Evolutionary conservation across 1,139 yeast species (phyloP), one percentile per base, ranked within the genome.

Genomic region (Geotrichum carabidarum): DNA sequence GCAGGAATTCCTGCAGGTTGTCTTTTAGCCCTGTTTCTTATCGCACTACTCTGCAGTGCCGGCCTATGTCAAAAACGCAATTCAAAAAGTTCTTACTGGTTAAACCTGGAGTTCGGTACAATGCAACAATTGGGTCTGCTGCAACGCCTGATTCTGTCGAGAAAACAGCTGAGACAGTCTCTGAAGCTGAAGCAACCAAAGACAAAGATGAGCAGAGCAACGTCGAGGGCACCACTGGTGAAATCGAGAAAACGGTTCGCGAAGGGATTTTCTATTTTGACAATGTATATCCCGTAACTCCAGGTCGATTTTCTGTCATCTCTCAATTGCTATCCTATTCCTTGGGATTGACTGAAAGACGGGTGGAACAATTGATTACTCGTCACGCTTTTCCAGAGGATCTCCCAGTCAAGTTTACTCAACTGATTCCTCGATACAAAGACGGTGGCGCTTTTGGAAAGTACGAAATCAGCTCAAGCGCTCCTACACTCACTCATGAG

Each of bases 361-460:
- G 73, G 2, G 71, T 74, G 22, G 66, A 73, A 50, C 63, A 65
- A 3, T 71, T 70, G 57, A 69, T 77, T n/a, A 55, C 63, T 51
- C 59, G 61, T 17, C 64, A 71, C 34, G 75, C 80, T 0, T 73
- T 78, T 51, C 81, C 83, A 3, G 56, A 59, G 2, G 68, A 62
- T 4, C 66, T 71, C 35, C 76, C 78, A 0, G 71, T 80, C 14
- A 73, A 73, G 30, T 73, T 81, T 69, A 59, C 69, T 71, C 60
- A 75, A 71, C 42, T 80, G 72, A 43, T 87, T 37, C 83, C 89
- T 14, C 86, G 95, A 0, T 76, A 86, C 56, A 78, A 95, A 60
- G 99, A 93, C 65, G 96, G 97, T 52, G 98, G 98, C 44, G 96
- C 90, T 0, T 91, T 93, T 75, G 93, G 87, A 36, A 85, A 85